Evolutionary conservation across 2,329 filamentous ascomycete species (phyloP), one percentile per base, ranked within the genome.

Genomic region (Dothiorella sarmentorum): DNA sequence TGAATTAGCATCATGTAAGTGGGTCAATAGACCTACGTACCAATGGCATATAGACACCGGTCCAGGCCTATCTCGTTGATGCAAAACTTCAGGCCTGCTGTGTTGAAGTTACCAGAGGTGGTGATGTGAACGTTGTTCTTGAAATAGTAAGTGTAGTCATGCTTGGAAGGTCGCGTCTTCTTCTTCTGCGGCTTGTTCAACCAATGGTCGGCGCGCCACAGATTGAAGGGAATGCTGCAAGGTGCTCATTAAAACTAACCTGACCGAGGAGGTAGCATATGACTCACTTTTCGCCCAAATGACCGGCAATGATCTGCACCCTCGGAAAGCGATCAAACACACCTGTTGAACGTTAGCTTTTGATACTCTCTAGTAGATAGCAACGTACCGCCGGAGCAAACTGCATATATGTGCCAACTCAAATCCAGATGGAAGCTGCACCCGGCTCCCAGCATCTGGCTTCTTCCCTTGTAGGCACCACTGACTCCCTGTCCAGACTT

Each of bases 121-220:
- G 73, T 76, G 53, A 77, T 72, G 6, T 70, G 75, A 35, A 77
- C 68, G 42, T 77, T 77, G 55, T 74, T 68, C 6, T 60, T 72
- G 61, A 74, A 76, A 65, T 77, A 77, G 63, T 69, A 65, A 10
- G 58, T 63, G 40, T 67, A 69, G 4, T 75, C 70, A 3, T 52
- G 22, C n/a, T 52, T 40, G 2, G 49, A 52, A 3, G 49, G 49
- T 20, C 67, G 68, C 38, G 76, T 74, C 3, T 76, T 61, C 61
- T 73, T 74, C 59, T 77, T 77, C 17, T 74, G 71, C 0, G 73
- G 74, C 60, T 77, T 75, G 61, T 77, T 76, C 62, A 75, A 75
- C 75, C 74, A 77, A 65, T 78, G 74, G 24, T 63, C 65, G 24
- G 74, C 73, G 15, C 64, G 64, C 67, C 67, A 69, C 3, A 70